Evolutionary conservation across 2,329 filamentous ascomycete genomes (phyloP).

Genomic region (Fusarium sp.): DNA sequence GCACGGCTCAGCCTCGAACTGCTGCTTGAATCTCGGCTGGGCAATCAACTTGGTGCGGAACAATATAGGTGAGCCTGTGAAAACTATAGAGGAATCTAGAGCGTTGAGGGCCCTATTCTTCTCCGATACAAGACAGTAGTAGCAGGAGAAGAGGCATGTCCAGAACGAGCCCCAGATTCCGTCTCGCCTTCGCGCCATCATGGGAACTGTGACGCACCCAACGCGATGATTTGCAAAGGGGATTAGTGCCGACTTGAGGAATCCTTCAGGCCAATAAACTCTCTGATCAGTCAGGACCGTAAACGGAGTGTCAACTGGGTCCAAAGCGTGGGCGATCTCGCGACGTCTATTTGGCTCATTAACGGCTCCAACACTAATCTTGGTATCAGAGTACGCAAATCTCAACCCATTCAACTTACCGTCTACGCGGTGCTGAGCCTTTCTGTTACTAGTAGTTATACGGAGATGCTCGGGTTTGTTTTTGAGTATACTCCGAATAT

Average conservation of each 20-base stretch:
- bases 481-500: constrained; percentile 6
- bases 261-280: constrained; percentile 14
- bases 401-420: neutral
- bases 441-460: neutral
- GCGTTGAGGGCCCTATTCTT: constrained; percentile 3
- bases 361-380: constrained; percentile 30
- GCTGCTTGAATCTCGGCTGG: neutral
- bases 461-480: constrained; percentile 9
- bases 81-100: constrained; percentile 13
- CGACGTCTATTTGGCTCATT: constrained; percentile 21
- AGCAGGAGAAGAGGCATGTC: constrained; percentile 7
- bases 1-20: constrained; percentile 22
- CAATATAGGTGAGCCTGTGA: constrained; percentile 6
- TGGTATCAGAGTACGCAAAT: neutral
- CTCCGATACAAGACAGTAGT: constrained; percentile 1
- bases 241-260: constrained; percentile 5
- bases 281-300: constrained; percentile 26
- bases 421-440: neutral
- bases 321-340: constrained; percentile 26
- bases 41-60: neutral
- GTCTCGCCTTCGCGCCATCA: neutral
- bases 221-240: constrained; percentile 12
- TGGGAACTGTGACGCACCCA: constrained; percentile 20
- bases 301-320: neutral
- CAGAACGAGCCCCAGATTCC: neutral